A percentile compares a stretch with the other conserved stretches of the same genome.
Conservation (phyloP, 805 yeast species). For the Priceomyces haplophilus region DNA sequence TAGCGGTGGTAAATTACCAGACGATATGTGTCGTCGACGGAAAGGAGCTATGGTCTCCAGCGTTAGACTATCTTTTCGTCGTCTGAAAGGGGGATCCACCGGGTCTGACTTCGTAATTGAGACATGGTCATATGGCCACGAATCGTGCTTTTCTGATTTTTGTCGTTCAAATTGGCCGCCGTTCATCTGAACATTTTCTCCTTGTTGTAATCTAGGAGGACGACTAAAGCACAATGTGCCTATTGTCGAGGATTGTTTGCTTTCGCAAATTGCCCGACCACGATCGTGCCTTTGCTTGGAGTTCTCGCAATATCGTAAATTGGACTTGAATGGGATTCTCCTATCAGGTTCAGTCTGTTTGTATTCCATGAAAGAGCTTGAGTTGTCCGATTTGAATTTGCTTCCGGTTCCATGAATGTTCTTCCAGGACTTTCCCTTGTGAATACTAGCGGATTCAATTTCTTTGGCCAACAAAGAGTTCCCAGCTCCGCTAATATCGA, state of each 20-base stretch:
- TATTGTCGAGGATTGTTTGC: background rate
- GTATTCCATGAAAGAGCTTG: background rate
- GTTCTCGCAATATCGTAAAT: background rate
- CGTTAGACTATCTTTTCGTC: background rate
- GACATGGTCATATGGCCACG: background rate
- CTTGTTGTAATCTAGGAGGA: background rate
- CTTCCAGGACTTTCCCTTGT: background rate
- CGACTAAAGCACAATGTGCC: background rate
- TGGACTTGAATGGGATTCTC: background rate
- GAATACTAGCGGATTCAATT: background rate
- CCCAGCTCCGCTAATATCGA: conserved; percentile 11
- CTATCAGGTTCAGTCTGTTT: background rate
- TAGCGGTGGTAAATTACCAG: background rate
- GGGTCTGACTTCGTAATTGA: background rate
- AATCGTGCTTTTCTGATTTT: background rate
- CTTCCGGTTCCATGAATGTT: background rate
- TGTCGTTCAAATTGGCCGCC: background rate
- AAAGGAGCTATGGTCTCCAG: background rate
- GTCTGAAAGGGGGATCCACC: conserved; percentile 2
- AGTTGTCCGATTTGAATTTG: background rate
- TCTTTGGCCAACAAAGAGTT: conserved; percentile 9
- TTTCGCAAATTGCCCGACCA: background rate
- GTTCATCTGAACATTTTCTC: background rate
- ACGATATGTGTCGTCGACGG: conserved; percentile 4
- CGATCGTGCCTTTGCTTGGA: background rate